phyloP scores from a whole-genome alignment of 176 grass and related monocot species.

The Hyparrhenia diplandra region DNA sequence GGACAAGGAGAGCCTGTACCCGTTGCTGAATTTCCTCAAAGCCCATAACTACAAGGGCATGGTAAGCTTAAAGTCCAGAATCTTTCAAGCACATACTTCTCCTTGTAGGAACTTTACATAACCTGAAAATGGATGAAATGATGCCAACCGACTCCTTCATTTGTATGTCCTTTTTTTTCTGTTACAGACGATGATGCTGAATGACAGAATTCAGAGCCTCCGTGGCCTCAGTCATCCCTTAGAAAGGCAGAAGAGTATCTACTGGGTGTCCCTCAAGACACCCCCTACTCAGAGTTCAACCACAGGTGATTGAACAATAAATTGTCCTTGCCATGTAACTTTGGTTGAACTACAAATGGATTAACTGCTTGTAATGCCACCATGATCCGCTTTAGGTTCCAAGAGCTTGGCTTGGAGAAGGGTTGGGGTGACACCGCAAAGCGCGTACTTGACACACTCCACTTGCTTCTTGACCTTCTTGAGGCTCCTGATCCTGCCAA shows the following conservation, averaged over 20 bases:
- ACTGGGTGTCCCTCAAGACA: conserved; percentile 59
- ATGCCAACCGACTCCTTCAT: background rate
- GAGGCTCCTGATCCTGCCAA: conserved; percentile 93
- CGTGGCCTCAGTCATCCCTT: conserved; percentile 71
- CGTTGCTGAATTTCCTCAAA: conserved; percentile 84
- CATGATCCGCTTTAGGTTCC: conserved; percentile 52
- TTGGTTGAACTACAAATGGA: conserved; percentile 1
- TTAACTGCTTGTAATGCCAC: conserved; percentile 6
- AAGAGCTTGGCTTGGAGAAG: conserved; percentile 92
- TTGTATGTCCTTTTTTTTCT: background rate
- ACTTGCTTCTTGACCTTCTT: conserved; percentile 89
- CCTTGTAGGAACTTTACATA: background rate
- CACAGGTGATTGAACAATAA: conserved; percentile 40
- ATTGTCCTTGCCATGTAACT: background rate
- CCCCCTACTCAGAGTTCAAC: conserved; percentile 77
- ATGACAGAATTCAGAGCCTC: conserved; percentile 87
- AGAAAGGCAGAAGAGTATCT: conserved; percentile 93
- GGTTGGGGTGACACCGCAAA: conserved; percentile 90
- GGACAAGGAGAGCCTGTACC: conserved; percentile 95
- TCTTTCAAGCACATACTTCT: background rate
- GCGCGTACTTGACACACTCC: conserved; percentile 65
- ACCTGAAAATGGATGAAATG: background rate
- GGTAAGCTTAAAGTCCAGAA: conserved; percentile 37
- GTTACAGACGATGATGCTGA: conserved; percentile 95
- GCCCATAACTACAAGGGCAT: conserved; percentile 83